Percentiles rank a stretch among this genome's conserved stretches.
These are phyloP conservation scores for Nemania sp. DNA, from an alignment of 2,329 filamentous ascomycete species.

Conservation along the genomic window DNA sequence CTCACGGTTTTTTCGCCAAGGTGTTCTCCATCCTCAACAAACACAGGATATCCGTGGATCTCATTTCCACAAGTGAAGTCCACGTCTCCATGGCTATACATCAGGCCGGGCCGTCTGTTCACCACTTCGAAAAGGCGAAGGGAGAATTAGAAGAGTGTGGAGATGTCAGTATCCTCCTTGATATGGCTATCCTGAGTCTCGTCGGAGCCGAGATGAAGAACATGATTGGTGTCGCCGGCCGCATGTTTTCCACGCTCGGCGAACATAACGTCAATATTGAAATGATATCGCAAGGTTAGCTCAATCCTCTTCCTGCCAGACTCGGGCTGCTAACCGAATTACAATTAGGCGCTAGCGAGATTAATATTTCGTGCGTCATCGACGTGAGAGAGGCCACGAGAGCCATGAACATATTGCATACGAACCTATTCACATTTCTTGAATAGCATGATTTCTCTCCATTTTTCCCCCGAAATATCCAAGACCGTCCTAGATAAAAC, in stretches of 20 bases:
- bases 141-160: slow-evolving; percentile 79
- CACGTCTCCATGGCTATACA: slow-evolving; percentile 98
- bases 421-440: slow-evolving; percentile 93
- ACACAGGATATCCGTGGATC: slow-evolving; percentile 86
- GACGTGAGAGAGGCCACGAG: slow-evolving; percentile 87
- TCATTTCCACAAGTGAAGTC: slow-evolving; percentile 95
- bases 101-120: slow-evolving; percentile 67
- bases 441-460: slow-evolving; percentile 64
- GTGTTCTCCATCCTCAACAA: slow-evolving; percentile 91
- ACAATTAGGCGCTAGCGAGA: slow-evolving; percentile 83
- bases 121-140: slow-evolving; percentile 69
- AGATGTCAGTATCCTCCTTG: slow-evolving; percentile 84
- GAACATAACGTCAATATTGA: slow-evolving; percentile 96
- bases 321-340: slow-evolving; percentile 1
- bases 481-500: background rate
- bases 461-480: background rate
- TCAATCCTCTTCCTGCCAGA: background rate
- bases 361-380: slow-evolving; percentile 98
- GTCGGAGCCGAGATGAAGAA: slow-evolving; percentile 97
- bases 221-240: slow-evolving; percentile 90
- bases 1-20: slow-evolving; percentile 92
- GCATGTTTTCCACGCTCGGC: slow-evolving; percentile 93
- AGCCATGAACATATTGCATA: slow-evolving; percentile 95
- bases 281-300: slow-evolving; percentile 96
- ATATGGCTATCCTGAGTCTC: slow-evolving; percentile 94